These are phyloP conservation scores for Carex myosuroides DNA, from an alignment of 176 grass and related monocot species.

Conservation along the genomic window DNA sequence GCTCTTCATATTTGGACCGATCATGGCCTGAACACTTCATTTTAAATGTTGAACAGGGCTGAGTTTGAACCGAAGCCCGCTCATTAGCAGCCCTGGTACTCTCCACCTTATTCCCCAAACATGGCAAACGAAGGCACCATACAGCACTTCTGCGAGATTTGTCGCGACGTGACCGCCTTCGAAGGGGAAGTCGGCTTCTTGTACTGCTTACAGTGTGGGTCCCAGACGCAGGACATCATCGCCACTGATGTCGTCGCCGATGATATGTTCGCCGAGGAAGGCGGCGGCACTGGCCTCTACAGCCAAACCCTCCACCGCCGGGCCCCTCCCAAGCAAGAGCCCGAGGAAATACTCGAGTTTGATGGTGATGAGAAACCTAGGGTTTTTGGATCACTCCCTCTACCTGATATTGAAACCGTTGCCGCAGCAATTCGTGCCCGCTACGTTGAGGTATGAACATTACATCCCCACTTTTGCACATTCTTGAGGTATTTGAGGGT, in stretches of 20 bases:
- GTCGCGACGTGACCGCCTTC: conserved; percentile 17
- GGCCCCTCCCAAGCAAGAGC: conserved; percentile 24
- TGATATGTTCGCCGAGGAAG: conserved; percentile 27
- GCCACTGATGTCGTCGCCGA: conserved; percentile 38
- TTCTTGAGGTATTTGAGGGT: background rate
- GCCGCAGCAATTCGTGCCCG: conserved; percentile 30
- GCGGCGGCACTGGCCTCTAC: background rate
- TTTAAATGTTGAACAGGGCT: too few species aligned
- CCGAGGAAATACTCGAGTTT: background rate
- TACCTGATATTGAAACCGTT: conserved; percentile 15
- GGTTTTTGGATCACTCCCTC: conserved; percentile 31
- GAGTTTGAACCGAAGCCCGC: too few species aligned
- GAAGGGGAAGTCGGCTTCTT: conserved; percentile 45
- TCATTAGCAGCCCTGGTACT: too few species aligned
- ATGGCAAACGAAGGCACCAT: background rate
- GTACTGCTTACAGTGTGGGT: conserved; percentile 46
- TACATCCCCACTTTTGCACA: background rate
- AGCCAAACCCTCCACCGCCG: conserved; percentile 15
- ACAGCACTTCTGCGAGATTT: conserved; percentile 37
- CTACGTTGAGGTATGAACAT: conserved; percentile 23
- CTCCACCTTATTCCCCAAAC: background rate
- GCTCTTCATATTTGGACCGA: too few species aligned
- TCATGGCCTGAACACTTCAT: too few species aligned
- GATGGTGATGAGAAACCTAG: background rate
- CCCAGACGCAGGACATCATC: conserved; percentile 34